Conservation (phyloP, 805 yeast genomes). For the Tetrapisispora nanseiensis region DNA sequence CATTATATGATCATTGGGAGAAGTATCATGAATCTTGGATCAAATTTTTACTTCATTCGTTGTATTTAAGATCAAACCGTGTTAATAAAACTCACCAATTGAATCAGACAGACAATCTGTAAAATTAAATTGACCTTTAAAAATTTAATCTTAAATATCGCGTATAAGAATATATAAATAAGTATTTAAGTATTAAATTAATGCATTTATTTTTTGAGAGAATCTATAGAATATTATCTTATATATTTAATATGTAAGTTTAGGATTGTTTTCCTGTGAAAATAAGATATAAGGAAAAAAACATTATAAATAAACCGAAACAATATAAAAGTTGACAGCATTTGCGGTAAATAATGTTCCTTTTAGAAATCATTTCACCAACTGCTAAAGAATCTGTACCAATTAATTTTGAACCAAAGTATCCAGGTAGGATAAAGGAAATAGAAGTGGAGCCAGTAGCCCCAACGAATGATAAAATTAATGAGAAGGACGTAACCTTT, state of each 20-base stretch:
- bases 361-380: conserved; percentile 24
- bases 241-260: not conserved
- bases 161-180: not conserved
- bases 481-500: conserved; percentile 61
- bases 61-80: conserved; percentile 18
- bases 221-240: not conserved
- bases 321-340: conserved; percentile 46
- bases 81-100: not conserved
- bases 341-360: conserved; percentile 28
- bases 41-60: conserved; percentile 29
- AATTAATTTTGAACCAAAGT: conserved; percentile 68
- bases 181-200: not conserved
- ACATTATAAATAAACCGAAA: conserved; percentile 68
- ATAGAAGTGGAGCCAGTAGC: conserved; percentile 90
- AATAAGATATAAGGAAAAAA: conserved; percentile 26
- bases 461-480: conserved; percentile 79
- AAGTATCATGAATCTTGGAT: conserved; percentile 62
- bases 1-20: conserved; percentile 80
- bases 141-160: no score
- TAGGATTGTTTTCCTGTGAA: not conserved
- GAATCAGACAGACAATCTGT: not conserved
- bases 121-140: no score
- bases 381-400: conserved; percentile 29
- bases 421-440: conserved; percentile 82
- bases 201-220: not conserved